phyloP scores from a whole-genome alignment of 1,284 basidiomycete genomes.

The Porodaedalea pini region DNA sequence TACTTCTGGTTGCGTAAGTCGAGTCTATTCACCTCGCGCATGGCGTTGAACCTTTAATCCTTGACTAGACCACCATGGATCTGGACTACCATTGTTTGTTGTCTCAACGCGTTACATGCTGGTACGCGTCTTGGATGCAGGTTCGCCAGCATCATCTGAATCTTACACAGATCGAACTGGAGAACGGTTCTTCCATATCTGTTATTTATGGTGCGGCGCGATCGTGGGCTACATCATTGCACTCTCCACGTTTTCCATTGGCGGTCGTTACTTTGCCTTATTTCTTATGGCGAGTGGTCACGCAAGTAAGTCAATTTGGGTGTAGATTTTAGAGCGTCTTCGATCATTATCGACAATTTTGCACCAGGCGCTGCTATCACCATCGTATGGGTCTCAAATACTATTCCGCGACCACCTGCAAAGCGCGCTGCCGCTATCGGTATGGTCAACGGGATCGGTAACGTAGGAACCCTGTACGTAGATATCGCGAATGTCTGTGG shows the following conservation, averaged over 20 bases:
- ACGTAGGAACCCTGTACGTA: too few species aligned
- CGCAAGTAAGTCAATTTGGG: slow-evolving; percentile 21
- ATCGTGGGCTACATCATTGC: too few species aligned
- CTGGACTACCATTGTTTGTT: slow-evolving; percentile 28
- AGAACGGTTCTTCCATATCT: too few species aligned
- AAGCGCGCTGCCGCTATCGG: slow-evolving; percentile 48
- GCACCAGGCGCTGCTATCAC: slow-evolving; percentile 46
- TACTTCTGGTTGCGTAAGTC: slow-evolving; percentile 36
- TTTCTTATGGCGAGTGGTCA: slow-evolving; percentile 27
- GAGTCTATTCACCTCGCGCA: not conserved
- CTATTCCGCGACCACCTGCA: slow-evolving; percentile 61
- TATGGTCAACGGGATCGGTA: too few species aligned
- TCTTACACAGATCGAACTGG: slow-evolving; percentile 15
- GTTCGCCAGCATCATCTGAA: slow-evolving; percentile 10
- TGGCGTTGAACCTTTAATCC: not conserved
- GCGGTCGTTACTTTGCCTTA: slow-evolving; percentile 28
- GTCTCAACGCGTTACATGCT: slow-evolving; percentile 39
- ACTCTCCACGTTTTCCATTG: too few species aligned
- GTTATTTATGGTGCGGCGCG: too few species aligned
- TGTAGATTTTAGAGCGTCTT: not conserved
- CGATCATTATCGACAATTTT: not conserved
- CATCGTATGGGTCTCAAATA: slow-evolving; percentile 60
- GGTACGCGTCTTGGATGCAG: slow-evolving; percentile 22
- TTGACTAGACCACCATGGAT: slow-evolving; percentile 27
- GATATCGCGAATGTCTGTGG: too few species aligned